Conservation (phyloP, 306 rosid species). For the Fagus crenata region DNA sequence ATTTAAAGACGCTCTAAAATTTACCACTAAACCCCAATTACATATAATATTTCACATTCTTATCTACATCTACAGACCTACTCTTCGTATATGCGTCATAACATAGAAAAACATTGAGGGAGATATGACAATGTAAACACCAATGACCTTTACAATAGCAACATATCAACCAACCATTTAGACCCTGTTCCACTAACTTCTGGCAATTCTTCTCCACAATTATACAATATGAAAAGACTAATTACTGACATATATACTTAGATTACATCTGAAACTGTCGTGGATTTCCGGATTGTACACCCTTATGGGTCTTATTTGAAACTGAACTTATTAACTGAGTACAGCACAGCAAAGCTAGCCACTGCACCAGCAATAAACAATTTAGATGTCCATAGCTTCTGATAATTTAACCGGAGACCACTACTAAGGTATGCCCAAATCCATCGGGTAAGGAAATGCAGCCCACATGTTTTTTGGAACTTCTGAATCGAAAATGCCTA, state of each 20-base stretch:
- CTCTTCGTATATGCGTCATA: not conserved
- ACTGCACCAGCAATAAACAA: conserved; percentile 42
- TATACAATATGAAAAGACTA: not conserved
- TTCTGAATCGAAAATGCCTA: conserved; percentile 68
- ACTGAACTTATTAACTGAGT: conserved; percentile 37
- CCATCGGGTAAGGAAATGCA: conserved; percentile 64
- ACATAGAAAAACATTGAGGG: too few species aligned
- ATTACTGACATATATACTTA: not conserved
- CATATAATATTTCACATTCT: not conserved
- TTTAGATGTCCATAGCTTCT: conserved; percentile 33
- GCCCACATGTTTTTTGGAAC: conserved; percentile 56
- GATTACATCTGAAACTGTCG: not conserved
- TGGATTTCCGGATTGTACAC: not conserved
- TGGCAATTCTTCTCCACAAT: not conserved
- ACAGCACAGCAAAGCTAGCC: conserved; percentile 55
- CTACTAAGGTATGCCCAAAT: conserved; percentile 41
- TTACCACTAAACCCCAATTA: too few species aligned
- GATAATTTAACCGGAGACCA: conserved; percentile 15
- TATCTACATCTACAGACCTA: not conserved
- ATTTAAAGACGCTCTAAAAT: too few species aligned
- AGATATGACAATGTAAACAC: not conserved
- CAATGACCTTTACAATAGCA: not conserved
- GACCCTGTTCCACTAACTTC: not conserved
- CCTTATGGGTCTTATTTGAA: conserved; percentile 14
- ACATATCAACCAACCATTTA: not conserved